phyloP scores from a whole-genome alignment of 331 rosid species.

The Rhamnella rubrinervis region DNA sequence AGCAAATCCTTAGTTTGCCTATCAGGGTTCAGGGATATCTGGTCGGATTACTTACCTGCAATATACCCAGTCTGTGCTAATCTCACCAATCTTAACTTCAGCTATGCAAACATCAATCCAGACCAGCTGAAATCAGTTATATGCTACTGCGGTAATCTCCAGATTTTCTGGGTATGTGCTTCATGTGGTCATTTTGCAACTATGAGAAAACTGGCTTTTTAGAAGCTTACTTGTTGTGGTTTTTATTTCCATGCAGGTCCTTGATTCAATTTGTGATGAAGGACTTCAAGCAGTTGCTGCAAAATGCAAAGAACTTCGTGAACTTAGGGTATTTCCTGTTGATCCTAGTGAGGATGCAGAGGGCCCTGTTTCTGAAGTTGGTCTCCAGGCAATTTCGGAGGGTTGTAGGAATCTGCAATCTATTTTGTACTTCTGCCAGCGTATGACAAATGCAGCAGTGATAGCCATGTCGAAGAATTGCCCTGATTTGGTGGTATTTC shows the following conservation, averaged over 20 bases:
- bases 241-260: constrained; percentile 46
- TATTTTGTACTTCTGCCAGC: constrained; percentile 71
- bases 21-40: constrained; percentile 77
- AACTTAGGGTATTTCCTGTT: constrained; percentile 77
- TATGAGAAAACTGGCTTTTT: neutral
- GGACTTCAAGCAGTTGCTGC: constrained; percentile 88
- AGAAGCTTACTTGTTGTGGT: constrained; percentile 19
- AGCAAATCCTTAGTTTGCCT: constrained; percentile 77
- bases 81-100: constrained; percentile 75
- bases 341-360: constrained; percentile 52
- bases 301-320: constrained; percentile 72
- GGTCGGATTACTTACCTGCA: constrained; percentile 52
- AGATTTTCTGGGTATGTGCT: constrained; percentile 66
- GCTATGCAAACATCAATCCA: constrained; percentile 66
- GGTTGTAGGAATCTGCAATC: constrained; percentile 82
- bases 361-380: constrained; percentile 85
- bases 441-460: constrained; percentile 87
- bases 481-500: constrained; percentile 80
- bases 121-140: constrained; percentile 67
- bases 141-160: constrained; percentile 64
- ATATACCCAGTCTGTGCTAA: constrained; percentile 70
- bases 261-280: constrained; percentile 82
- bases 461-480: constrained; percentile 81
- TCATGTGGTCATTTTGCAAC: constrained; percentile 2
- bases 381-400: constrained; percentile 75